Percentiles rank a stretch among this genome's conserved stretches.
These are phyloP conservation scores for Aspergillus sclerotioniger DNA, from an alignment of 495 filamentous ascomycete genomes.

Conservation along the genomic window DNA sequence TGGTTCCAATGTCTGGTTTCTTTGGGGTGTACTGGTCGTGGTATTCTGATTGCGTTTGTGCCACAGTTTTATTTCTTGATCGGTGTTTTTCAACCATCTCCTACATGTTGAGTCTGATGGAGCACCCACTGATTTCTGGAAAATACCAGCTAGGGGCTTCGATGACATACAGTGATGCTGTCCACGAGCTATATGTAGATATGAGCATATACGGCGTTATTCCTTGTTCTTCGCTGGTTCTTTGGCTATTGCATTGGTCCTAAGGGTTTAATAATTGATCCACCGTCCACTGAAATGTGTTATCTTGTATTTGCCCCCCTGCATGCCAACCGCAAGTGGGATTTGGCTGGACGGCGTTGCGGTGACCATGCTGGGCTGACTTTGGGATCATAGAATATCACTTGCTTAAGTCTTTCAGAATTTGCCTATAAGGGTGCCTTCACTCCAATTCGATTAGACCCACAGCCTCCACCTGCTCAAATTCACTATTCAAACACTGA, in stretches of 20 bases:
- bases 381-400: neutral
- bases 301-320: neutral
- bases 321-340: neutral
- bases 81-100: constrained; percentile 24
- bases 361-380: neutral
- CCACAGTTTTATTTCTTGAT: constrained; percentile 17
- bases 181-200: constrained; percentile 45
- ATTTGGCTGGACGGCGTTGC: neutral
- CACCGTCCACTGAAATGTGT: constrained; percentile 9
- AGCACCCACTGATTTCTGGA: constrained; percentile 22
- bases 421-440: no score
- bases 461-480: no score
- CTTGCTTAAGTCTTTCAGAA: neutral
- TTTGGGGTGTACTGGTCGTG: constrained; percentile 35
- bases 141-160: constrained; percentile 34
- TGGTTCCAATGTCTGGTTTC: constrained; percentile 17
- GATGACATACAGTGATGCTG: constrained; percentile 38
- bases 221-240: constrained; percentile 22
- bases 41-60: constrained; percentile 22
- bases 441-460: no score
- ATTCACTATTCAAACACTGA: no score
- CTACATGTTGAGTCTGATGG: constrained; percentile 28
- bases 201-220: constrained; percentile 48
- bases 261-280: constrained; percentile 18
- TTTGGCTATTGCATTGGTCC: constrained; percentile 21